Conservation (phyloP, 768 basidiomycete species). For the Leccinellum rugosiceps region DNA sequence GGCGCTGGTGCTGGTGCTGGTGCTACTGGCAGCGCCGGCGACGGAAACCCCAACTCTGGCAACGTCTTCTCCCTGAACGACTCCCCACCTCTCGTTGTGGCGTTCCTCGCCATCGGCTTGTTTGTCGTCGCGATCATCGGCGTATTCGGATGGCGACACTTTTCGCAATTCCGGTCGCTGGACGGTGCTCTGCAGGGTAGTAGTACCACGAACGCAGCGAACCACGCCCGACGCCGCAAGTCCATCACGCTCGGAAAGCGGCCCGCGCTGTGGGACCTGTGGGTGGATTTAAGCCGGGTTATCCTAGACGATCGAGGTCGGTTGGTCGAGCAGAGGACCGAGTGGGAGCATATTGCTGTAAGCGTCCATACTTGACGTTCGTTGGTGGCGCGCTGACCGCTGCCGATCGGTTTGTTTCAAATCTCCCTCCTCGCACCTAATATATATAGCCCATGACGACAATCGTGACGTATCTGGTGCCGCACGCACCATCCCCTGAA, state of each 20-base stretch:
- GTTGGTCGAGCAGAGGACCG: slow-evolving; percentile 8
- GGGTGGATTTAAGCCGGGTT: slow-evolving; percentile 15
- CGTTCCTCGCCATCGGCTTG: slow-evolving; percentile 56
- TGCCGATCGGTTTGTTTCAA: too few species aligned
- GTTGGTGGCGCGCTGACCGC: not conserved
- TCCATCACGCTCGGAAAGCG: slow-evolving; percentile 19
- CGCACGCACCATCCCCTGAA: not conserved
- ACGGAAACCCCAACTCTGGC: not conserved
- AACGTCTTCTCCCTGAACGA: slow-evolving; percentile 27
- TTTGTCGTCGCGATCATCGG: slow-evolving; percentile 48
- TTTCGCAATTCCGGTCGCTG: slow-evolving; percentile 18
- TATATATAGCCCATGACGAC: slow-evolving; percentile 26
- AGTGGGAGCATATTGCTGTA: slow-evolving; percentile 45
- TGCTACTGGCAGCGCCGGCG: not conserved
- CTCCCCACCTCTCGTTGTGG: slow-evolving; percentile 56
- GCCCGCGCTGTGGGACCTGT: slow-evolving; percentile 48
- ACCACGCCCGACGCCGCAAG: not conserved
- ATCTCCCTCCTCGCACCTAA: too few species aligned
- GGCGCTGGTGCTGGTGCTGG: not conserved
- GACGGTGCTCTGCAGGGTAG: slow-evolving; percentile 1
- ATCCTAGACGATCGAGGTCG: not conserved
- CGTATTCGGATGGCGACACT: slow-evolving; percentile 46
- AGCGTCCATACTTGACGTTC: slow-evolving; percentile 2
- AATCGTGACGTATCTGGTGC: slow-evolving; percentile 3
- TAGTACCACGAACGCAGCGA: not conserved